These are phyloP conservation scores for Cucumis melo DNA, from an alignment of 306 rosid species.

Conservation along the genomic window DNA sequence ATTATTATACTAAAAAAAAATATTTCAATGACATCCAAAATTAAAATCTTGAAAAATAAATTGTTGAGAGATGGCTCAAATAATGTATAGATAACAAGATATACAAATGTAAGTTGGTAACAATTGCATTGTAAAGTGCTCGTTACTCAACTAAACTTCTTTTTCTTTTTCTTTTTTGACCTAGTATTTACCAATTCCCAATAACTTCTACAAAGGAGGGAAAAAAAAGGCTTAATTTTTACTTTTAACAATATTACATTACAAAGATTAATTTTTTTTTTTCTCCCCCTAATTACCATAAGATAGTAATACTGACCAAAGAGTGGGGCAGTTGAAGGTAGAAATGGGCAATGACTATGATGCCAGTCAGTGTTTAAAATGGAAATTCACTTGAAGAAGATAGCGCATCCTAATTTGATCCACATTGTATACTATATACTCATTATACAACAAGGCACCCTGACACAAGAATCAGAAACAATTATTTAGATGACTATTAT, in stretches of 20 bases:
- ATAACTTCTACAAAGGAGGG: too few species aligned
- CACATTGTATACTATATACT: slow-evolving; percentile 78
- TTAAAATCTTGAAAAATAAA: too few species aligned
- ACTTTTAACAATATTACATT: background rate
- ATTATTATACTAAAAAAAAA: too few species aligned
- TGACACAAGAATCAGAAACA: slow-evolving; percentile 18
- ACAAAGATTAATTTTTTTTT: background rate
- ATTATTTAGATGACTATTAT: background rate
- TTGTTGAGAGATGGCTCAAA: too few species aligned
- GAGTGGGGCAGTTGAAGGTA: background rate
- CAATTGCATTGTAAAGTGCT: too few species aligned
- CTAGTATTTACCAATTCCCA: too few species aligned
- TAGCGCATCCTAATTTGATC: slow-evolving; percentile 88
- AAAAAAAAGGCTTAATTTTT: background rate
- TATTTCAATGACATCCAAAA: too few species aligned
- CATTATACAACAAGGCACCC: slow-evolving; percentile 64
- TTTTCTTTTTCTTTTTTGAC: too few species aligned
- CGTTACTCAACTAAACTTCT: too few species aligned
- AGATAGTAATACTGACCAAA: background rate
- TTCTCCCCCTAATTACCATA: background rate
- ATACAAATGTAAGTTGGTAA: background rate
- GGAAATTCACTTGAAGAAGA: slow-evolving; percentile 60
- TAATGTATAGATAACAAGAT: too few species aligned
- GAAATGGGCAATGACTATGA: background rate
- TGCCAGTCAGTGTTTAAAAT: slow-evolving; percentile 23